Base-by-base conservation (phyloP, 192 early-diverging fungal genomes). In the Coemansia sp. region DNA sequence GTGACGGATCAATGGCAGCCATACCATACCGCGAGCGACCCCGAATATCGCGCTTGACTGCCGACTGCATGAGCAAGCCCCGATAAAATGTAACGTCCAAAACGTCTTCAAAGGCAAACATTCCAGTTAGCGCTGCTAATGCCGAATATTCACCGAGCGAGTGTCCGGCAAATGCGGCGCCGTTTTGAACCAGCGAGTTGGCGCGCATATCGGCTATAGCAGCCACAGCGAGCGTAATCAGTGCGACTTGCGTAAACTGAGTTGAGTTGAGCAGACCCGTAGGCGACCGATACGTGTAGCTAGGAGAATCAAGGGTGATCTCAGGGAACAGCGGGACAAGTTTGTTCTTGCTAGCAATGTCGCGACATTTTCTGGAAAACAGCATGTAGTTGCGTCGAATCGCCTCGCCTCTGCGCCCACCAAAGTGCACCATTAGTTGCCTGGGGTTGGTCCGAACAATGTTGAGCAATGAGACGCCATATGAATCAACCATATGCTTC, bases 51-150 rank as follows among this genome's bases (percentile, higher is more conserved):
- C 94, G 90, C 59, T 84, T 83, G 9, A 96, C 93, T 38, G 94
- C 93, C 36, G 89, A 86, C 84, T 97, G 95, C 95, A 97, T 97
- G 9, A 94, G 92, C 89, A 95, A 89, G 65, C 95, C 95, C 72
- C 95, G 90, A 85, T 93, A 95, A 81, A 97, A 95, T 10, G 90
- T 90, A 46, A 95, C 86, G 69, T 97, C 95, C 42, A 95, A 87
- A 9, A 95, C 62, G 21, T 87, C 84, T 66, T 95, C 91, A 50
- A 96, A 81, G 4, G 89, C 83, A 13, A 97, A 81, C 0, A 95
- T 86, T 62, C 91, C 87, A 60, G 87, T 89, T 48, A 96, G 77
- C 14, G 95, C 82, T 4, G 91, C 86, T 34, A 98, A 79, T 39
- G 90, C 93, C 51, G 91, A 89, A 66, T 94, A 93, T 69, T 97